Evolutionary conservation across 2,329 filamentous ascomycete genomes (phyloP), one percentile per base, ranked within the genome.

Genomic region (Colletotrichum phormii): DNA sequence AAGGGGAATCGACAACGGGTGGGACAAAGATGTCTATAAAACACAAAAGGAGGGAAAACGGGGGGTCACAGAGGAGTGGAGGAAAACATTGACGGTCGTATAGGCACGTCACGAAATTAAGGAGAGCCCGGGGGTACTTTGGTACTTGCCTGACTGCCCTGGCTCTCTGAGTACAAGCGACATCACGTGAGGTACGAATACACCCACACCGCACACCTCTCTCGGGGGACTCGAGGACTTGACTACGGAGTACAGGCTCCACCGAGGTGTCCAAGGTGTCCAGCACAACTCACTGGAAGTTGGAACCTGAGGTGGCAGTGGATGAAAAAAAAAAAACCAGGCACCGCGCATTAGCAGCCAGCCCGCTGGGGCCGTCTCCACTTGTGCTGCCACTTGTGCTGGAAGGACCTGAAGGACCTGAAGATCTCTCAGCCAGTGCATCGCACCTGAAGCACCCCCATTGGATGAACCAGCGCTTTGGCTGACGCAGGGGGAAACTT

Each of bases 101-200:
- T 64, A 64, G 59, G 70, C 66, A 72, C 65, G 60, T 64, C 46
- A 64, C 59, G 70, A 72, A 70, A 72, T 70, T 70, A 64, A 72
- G 70, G 70, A 72, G 70, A 67, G 57, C 53, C 70, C 54, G 24
- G 59, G 54, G 46, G 55, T 5, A 18, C 62, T 53, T 33, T 24
- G n/a, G 31, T n/a, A 61, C 4, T 60, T 35, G 26, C 26, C 26
- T 29, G 26, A 29, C 26, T 29, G 26, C 26, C 26, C 26, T 29
- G 26, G 26, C 26, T 29, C 26, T 29, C 26, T 29, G 26, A 29
- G 24, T 22, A 46, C 54, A 26, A 18, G 22, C 22, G 37, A 66
- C 26, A 60, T 42, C 35, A 60, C 57, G 31, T 49, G 31, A 46
- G 8, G 2, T 29, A 29, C 26, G 26, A 29, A 29, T 29, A 1